Conservation (phyloP, 306 rosid genomes). For the Oxytropis ochrocephala region DNA sequence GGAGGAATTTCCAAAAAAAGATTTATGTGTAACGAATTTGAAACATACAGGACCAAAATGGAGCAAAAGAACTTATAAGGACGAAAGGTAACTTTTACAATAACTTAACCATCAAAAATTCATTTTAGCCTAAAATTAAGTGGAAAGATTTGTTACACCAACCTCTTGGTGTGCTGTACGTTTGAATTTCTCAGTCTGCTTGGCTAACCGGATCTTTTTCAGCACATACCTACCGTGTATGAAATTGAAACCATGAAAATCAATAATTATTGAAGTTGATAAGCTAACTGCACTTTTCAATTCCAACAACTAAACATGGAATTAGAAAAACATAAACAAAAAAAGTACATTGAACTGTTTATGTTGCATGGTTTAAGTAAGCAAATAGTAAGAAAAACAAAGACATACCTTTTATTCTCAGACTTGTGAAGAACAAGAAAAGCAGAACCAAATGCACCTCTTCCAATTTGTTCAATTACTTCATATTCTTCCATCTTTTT, state of each 20-base stretch:
- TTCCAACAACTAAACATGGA: conserved; percentile 5
- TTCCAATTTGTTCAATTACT: conserved; percentile 89
- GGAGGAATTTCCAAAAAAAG: too few relatives aligned
- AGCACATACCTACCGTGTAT: conserved; percentile 65
- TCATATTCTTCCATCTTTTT: conserved; percentile 78
- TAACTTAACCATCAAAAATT: too few relatives aligned
- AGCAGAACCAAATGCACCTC: conserved; percentile 85
- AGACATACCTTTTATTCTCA: conserved; percentile 65
- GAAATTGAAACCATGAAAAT: conserved; percentile 24
- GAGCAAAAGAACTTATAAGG: too few relatives aligned
- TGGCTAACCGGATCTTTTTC: conserved; percentile 91
- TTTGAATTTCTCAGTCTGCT: conserved; percentile 90
- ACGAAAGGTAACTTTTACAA: too few relatives aligned
- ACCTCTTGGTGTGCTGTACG: conserved; percentile 95
- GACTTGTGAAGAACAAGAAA: conserved; percentile 77
- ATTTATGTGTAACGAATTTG: too few relatives aligned
- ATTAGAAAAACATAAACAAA: background rate
- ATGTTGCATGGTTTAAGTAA: background rate
- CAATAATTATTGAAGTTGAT: background rate
- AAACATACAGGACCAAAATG: too few relatives aligned
- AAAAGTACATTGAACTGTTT: background rate
- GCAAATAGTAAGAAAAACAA: background rate
- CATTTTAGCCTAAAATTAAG: too few relatives aligned
- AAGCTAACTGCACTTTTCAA: conserved; percentile 2
- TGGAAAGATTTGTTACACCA: conserved; percentile 24